Conservation (phyloP, 2,329 filamentous ascomycete species). For the Lizonia empirigonia region DNA sequence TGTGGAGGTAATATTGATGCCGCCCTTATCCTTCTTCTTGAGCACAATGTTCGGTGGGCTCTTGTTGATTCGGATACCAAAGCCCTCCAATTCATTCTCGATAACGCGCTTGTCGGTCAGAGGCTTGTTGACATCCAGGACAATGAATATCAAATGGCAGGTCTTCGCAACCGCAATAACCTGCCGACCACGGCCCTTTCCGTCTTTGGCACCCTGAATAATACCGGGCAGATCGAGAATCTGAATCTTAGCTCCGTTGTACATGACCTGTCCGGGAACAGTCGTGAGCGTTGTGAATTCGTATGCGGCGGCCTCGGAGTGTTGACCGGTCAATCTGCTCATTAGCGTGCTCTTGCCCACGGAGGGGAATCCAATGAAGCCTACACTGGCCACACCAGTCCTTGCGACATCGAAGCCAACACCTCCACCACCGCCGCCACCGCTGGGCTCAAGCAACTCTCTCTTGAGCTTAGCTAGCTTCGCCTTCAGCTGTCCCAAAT, state of each 20-base stretch:
- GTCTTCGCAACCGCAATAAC: slow-evolving; percentile 99
- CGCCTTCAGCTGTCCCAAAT: slow-evolving; percentile 91
- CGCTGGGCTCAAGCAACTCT: slow-evolving; percentile 84
- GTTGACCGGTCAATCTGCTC: slow-evolving; percentile 91
- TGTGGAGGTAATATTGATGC: slow-evolving; percentile 94
- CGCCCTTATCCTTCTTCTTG: slow-evolving; percentile 99
- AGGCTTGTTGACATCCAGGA: slow-evolving; percentile 97
- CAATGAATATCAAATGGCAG: slow-evolving; percentile 97
- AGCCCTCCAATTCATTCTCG: slow-evolving; percentile 92
- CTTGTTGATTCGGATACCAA: slow-evolving; percentile 98
- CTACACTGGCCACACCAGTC: slow-evolving; percentile 95
- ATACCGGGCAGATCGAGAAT: slow-evolving; percentile 99
- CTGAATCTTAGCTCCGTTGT: slow-evolving; percentile 96
- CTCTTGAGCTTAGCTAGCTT: slow-evolving; percentile 98
- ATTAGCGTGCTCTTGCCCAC: slow-evolving; percentile 98
- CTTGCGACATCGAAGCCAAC: slow-evolving; percentile 96
- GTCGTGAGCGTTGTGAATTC: slow-evolving; percentile 99
- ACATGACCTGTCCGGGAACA: slow-evolving; percentile 92
- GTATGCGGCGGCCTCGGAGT: slow-evolving; percentile 96
- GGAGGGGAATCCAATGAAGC: slow-evolving; percentile 97
- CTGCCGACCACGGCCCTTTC: slow-evolving; percentile 94
- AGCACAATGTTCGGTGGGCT: slow-evolving; percentile 97
- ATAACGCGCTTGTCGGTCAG: slow-evolving; percentile 96
- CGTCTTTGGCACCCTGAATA: slow-evolving; percentile 97
- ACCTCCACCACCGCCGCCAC: slow-evolving; percentile 81